These are phyloP conservation scores for Nicotiana undulata DNA, from an alignment of 257 asterid species.

Conservation along the genomic window DNA sequence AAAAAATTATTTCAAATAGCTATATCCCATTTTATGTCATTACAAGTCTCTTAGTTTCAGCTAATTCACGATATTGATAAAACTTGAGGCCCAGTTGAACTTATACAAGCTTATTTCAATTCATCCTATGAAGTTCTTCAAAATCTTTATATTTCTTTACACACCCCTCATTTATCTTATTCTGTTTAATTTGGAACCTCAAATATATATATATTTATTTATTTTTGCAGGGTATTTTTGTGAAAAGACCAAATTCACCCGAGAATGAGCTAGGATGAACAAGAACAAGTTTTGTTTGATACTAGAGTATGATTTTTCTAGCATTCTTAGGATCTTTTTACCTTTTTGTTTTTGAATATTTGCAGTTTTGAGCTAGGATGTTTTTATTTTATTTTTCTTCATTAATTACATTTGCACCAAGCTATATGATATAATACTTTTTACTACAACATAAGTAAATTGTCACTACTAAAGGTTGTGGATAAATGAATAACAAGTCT, in stretches of 20 bases:
- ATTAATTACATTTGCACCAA: not conserved
- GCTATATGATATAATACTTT: no score
- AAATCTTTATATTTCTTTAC: not conserved
- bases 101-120: not conserved
- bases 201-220: not conserved
- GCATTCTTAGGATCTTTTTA: not conserved
- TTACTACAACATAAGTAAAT: no score
- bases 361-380: not conserved
- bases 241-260: constrained; percentile 1
- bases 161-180: not conserved
- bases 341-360: not conserved
- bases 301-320: not conserved
- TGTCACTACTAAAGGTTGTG: no score
- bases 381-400: not conserved
- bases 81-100: not conserved
- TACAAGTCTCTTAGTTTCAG: not conserved
- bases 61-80: no score
- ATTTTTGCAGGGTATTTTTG: constrained; percentile 4
- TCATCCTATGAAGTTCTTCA: not conserved
- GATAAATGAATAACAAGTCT: no score
- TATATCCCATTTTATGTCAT: not conserved
- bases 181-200: not conserved
- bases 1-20: not conserved
- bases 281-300: not conserved
- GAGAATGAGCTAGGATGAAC: constrained; percentile 1